phyloP scores from a whole-genome alignment of 2,329 filamentous ascomycete genomes.

The Xylaria digitata region DNA sequence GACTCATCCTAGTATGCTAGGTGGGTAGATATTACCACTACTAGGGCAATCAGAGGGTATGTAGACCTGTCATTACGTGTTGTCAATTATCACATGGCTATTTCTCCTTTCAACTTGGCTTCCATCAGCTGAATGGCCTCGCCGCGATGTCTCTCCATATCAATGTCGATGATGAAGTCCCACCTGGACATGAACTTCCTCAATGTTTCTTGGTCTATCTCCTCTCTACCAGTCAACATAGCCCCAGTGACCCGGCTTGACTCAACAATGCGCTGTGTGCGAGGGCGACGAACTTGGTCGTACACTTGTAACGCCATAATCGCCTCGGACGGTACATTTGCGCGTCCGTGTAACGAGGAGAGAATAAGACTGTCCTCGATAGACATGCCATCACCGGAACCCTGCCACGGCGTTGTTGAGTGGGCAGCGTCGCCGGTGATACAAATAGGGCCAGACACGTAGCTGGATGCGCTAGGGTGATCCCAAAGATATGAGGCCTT shows the following conservation, averaged over 20 bases:
- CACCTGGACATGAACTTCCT: conserved; percentile 32
- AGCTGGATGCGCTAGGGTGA: conserved; percentile 37
- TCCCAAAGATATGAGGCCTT: conserved; percentile 44
- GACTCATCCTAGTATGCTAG: no score
- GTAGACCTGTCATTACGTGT: no score
- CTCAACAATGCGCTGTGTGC: conserved; percentile 42
- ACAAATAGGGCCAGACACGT: conserved; percentile 40
- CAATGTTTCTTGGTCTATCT: conserved; percentile 23
- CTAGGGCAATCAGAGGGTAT: no score
- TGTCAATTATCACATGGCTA: no score
- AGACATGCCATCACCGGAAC: conserved; percentile 38
- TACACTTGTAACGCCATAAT: conserved; percentile 37
- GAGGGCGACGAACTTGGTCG: conserved; percentile 38
- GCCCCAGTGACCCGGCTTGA: conserved; percentile 36
- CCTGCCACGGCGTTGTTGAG: conserved; percentile 42
- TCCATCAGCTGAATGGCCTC: conserved; percentile 39
- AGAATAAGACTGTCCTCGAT: conserved; percentile 43
- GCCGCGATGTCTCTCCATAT: conserved; percentile 39
- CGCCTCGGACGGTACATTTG: conserved; percentile 32
- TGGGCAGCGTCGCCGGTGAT: conserved; percentile 41
- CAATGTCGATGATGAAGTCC: conserved; percentile 43
- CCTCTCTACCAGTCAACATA: conserved; percentile 30
- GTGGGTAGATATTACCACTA: no score
- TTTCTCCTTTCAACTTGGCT: conserved; percentile 22
- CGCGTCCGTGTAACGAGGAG: conserved; percentile 37